Base-by-base conservation (phyloP, 2,329 filamentous ascomycete species). In the Fusarium cicatricum region DNA sequence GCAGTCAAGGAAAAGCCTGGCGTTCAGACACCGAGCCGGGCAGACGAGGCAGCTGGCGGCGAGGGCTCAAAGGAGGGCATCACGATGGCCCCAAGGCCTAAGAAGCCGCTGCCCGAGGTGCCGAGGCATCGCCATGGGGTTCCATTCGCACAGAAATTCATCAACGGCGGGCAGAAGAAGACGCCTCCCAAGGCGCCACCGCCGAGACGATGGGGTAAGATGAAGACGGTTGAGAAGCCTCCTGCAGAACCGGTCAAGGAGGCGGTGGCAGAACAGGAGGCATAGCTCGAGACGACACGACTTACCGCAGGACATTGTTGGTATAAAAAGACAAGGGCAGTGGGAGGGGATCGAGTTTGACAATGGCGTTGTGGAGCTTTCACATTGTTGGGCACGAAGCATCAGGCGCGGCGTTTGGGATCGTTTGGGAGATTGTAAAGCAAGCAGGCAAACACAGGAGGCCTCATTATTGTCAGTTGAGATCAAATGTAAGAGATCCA, bases 1-100 rank as follows among this genome's bases (percentile, higher is more conserved):
- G 85, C 86, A 11, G 89, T 92, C 38, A 91, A 83, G 72, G 91
- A 94, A 75, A 92, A 90, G 72, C 91, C 91, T 0, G 91, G 90
- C 1, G 86, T 94, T 17, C 87, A 92, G 67, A 92, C 91, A 15
- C 91, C 91, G 6, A 92, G 90, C 70, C 82, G 88, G 40, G 71
- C 73, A 40, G 72, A 71, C 12, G 65, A 65, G 17, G 70, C 70
- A 34, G 68, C 62, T 11, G 64, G 65, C 11, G 54, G 64, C 11
- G 63, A 64, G 43, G 52, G 55, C 11, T 39, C 62, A 40, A 58
- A 64, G 10, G 66, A 67, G 9, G 64, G 65, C 15, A 39, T 69
- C 8, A 58, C 63, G 21, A 57, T 63, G 40, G 62, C 57, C 2
- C 48, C 69, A 26, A 76, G 72, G 53, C 65, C 76, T 8, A 83